phyloP scores from a whole-genome alignment of 768 basidiomycete species.

The Mycena pura region DNA sequence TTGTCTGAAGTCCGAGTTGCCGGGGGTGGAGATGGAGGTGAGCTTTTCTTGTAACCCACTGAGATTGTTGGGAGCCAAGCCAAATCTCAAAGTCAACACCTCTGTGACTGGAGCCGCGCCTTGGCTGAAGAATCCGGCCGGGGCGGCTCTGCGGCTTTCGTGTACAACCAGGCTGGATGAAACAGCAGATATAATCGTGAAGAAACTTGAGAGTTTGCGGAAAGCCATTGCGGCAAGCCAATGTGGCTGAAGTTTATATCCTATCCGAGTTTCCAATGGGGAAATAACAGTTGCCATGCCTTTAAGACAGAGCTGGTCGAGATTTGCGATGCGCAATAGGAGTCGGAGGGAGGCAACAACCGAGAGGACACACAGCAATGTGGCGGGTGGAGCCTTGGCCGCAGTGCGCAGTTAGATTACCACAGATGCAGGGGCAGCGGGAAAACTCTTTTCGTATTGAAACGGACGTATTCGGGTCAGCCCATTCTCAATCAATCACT shows the following conservation, averaged over 20 bases:
- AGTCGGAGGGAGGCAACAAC: not conserved
- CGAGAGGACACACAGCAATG: slow-evolving; percentile 5
- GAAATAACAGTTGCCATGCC: slow-evolving; percentile 8
- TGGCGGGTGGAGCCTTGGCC: slow-evolving; percentile 3
- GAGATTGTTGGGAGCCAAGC: slow-evolving; percentile 15
- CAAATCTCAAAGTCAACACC: slow-evolving; percentile 13
- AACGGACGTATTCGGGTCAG: too few relatives aligned
- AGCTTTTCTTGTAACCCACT: slow-evolving; percentile 13
- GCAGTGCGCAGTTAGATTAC: slow-evolving; percentile 8
- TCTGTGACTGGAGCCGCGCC: slow-evolving; percentile 7
- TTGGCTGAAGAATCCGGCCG: slow-evolving; percentile 6
- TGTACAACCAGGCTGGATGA: slow-evolving; percentile 9
- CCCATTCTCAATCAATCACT: too few relatives aligned
- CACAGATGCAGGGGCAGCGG: too few relatives aligned
- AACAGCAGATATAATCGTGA: slow-evolving; percentile 8
- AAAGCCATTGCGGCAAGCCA: slow-evolving; percentile 1
- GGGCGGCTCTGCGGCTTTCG: slow-evolving; percentile 11
- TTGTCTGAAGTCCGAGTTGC: slow-evolving; percentile 4
- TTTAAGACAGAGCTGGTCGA: not conserved
- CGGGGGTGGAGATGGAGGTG: slow-evolving; percentile 12
- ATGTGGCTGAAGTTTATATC: not conserved
- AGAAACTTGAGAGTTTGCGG: slow-evolving; percentile 6
- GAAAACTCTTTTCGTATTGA: too few relatives aligned
- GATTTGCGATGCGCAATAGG: slow-evolving; percentile 4
- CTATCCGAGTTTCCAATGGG: slow-evolving; percentile 1